Evolutionary conservation across 202 grass and related monocot genomes (phyloP).

Genomic region (Schoenoplectus tabernaemontani): DNA sequence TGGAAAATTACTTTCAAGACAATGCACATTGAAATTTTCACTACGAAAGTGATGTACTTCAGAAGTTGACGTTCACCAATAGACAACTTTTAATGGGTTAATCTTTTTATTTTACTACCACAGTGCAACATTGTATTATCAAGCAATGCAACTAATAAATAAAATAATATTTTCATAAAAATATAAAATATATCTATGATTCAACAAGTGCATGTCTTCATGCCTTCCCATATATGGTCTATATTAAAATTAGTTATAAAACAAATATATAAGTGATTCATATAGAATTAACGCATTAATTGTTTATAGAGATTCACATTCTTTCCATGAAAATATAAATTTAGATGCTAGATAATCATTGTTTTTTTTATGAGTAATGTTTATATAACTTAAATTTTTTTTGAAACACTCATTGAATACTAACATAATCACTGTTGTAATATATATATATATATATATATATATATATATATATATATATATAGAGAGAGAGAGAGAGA

Average conservation of each 20-base stretch:
- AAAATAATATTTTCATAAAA: neutral
- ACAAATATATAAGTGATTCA: too few relatives aligned
- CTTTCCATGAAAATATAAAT: neutral
- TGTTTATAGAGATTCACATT: neutral
- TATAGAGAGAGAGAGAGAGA: too few relatives aligned
- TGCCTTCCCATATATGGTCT: too few relatives aligned
- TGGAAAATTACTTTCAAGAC: too few relatives aligned
- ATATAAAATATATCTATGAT: too few relatives aligned
- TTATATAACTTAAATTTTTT: neutral
- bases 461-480: too few relatives aligned
- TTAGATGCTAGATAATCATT: neutral
- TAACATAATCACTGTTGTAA: neutral
- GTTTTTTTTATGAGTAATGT: too few relatives aligned
- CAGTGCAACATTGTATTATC: neutral
- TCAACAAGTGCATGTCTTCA: too few relatives aligned
- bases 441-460: too few relatives aligned
- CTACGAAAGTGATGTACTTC: neutral
- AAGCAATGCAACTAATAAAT: neutral
- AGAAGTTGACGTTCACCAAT: neutral
- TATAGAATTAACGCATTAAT: too few relatives aligned
- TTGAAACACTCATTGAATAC: neutral
- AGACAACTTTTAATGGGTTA: neutral
- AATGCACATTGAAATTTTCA: neutral
- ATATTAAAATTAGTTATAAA: too few relatives aligned
- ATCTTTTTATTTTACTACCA: neutral